Evolutionary conservation across 164 flowering plant species (phyloP), one percentile per base, ranked within the genome.

Genomic region (Cinnamomum micranthum): DNA sequence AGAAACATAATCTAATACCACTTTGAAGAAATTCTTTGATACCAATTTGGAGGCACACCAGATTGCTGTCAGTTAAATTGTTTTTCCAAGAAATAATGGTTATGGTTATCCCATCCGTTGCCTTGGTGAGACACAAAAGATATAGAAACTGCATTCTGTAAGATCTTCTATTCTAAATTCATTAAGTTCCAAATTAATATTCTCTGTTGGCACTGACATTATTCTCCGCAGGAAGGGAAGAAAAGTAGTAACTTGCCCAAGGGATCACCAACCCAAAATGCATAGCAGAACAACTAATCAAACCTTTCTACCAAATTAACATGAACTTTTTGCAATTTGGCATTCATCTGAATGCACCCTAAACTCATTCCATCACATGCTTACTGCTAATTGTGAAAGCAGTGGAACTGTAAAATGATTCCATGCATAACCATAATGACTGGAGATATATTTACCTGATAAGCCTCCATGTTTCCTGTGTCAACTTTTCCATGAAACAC

Each of bases 401-500:
- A 33, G 5, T 33, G 41, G 6, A 33, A 6, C 41, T 33, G 7
- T 4, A 33, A 33, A 33, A 33, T 33, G 41, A 33, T 33, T 33
- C 41, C 6, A 33, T 33, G 41, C 41, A 33, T 33, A 33, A 33
- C 41, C 35, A 33, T 33, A 33, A 33, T 3, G 35, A 5, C 15
- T 14, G 28, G 25, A 2, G n/a, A 62, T 33, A 31, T 51, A 0
- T n/a, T 17, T 80, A 85, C 90, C 87, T 84, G 90, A 71, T 79
- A 82, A 74, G 90, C 88, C 76, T 86, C 86, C 76, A 22, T 73
- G 65, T 74, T 74, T 59, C 73, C 80, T 4, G 86, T 80, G 51
- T 64, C 72, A 33, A 87, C 86, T 5, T 71, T 84, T 65, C 85
- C 90, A 80, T 87, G 90, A 70, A 80, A 86, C 59, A 87, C 88